Evolutionary conservation across 179 eudicot species (phyloP).

Genomic region (Gypsophila paniculata): DNA sequence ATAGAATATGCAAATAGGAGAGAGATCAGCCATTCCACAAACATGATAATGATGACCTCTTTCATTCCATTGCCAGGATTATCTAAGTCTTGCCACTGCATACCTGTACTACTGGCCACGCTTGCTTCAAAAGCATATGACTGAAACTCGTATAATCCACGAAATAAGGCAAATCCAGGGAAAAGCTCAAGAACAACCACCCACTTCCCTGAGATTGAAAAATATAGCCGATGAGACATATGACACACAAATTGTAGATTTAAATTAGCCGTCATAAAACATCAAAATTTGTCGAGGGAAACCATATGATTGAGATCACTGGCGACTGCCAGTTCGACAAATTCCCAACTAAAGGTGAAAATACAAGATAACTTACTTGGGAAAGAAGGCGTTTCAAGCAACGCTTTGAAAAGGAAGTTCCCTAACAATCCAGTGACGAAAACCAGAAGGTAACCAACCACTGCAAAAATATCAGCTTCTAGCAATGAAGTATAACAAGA

Average conservation of each 20-base stretch:
- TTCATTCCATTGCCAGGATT: slow-evolving; percentile 60
- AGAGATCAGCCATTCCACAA: slow-evolving; percentile 55
- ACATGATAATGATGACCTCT: slow-evolving; percentile 59
- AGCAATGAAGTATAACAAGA: slow-evolving; percentile 9
- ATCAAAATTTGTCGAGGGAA: background rate
- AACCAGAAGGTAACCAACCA: slow-evolving; percentile 52
- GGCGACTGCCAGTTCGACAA: background rate
- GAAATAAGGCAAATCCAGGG: slow-evolving; percentile 71
- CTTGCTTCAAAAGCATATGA: slow-evolving; percentile 45
- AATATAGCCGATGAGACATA: slow-evolving; percentile 7
- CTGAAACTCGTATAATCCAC: slow-evolving; percentile 61
- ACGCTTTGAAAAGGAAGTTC: slow-evolving; percentile 45
- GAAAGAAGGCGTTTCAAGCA: slow-evolving; percentile 54
- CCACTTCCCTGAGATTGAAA: slow-evolving; percentile 52
- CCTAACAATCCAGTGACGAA: slow-evolving; percentile 71
- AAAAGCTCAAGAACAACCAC: slow-evolving; percentile 63
- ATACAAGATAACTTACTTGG: slow-evolving; percentile 48
- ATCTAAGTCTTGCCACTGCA: slow-evolving; percentile 61
- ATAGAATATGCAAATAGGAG: slow-evolving; percentile 48
- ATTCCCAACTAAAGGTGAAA: background rate
- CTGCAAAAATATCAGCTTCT: slow-evolving; percentile 32
- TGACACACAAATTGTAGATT: background rate
- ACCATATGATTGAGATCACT: background rate
- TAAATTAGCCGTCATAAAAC: background rate
- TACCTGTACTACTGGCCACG: slow-evolving; percentile 39